Evolutionary conservation across 768 basidiomycete species (phyloP), one percentile per base, ranked within the genome.

Genomic region (Hericium alpestre): DNA sequence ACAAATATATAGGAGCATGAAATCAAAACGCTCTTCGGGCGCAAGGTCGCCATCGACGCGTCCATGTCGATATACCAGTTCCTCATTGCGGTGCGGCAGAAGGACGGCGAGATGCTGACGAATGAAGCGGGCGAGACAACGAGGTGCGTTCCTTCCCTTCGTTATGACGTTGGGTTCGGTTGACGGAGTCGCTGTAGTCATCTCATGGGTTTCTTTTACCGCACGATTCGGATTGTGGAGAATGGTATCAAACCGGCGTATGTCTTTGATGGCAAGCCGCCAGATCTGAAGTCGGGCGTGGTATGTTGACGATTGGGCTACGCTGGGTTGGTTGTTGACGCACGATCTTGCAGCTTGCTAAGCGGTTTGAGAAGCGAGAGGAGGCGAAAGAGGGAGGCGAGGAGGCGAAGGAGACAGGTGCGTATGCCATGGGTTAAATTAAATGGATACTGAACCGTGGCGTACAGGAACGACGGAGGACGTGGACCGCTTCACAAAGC

Each of bases 121-220:
- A 97, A 97, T 67, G 95, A 98, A n/a, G 84, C 86, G 0, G 96
- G 96, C 16, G 96, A 99, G 68, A 96, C 93, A 3, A 99, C 96
- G 2, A 94, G 78, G 79, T 79, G 40, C 38, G 68, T 53, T 23
- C n/a, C 2, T 20, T 40, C 37, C 22, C 32, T 6, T 56, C 41
- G 27, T 1, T 52, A 2, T n/a, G 18, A 11, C 2, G 2, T 23
- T 51, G 20, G n/a, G 16, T 8, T 22, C 8, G n/a, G 15, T 13
- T 8, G 13, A 25, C 11, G 23, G 47, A 38, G 7, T 23, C n/a
- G 18, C 43, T 25, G 23, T 59, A 81, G 93, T 73, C 95, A 99
- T 72, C 76, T 99, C 11, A 97, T 98, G 93, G 96, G 96, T 0
- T 88, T 98, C 70, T 99, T 99, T 74, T 97, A 97, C 66, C 81